These are phyloP conservation scores for Atkinsonella hypoxylon DNA, from an alignment of 2,329 filamentous ascomycete species.

Conservation along the genomic window DNA sequence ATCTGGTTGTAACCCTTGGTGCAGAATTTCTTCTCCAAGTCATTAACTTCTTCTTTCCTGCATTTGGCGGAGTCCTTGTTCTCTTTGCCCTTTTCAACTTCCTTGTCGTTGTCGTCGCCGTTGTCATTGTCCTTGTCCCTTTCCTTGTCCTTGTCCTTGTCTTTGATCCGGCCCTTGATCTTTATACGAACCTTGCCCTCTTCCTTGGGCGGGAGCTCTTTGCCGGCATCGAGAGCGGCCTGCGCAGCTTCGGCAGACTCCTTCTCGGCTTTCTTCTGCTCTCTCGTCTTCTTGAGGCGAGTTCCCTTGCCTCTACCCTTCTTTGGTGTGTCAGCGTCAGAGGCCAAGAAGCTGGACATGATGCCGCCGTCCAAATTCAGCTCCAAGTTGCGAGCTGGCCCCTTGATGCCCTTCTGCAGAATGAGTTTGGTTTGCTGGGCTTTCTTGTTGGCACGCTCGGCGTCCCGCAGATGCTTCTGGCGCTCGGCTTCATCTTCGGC, in stretches of 20 bases:
- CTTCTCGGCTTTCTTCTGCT: slow-evolving; percentile 72
- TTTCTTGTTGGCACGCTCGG: slow-evolving; percentile 85
- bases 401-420: slow-evolving; percentile 77
- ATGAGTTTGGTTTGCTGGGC: slow-evolving; percentile 81
- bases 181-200: slow-evolving; percentile 52
- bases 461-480: slow-evolving; percentile 69
- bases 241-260: slow-evolving; percentile 79
- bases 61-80: slow-evolving; percentile 38
- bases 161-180: slow-evolving; percentile 40
- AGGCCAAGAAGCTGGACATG: slow-evolving; percentile 72
- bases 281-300: slow-evolving; percentile 82
- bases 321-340: slow-evolving; percentile 42
- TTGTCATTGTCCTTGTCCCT: slow-evolving; percentile 28
- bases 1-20: slow-evolving; percentile 95
- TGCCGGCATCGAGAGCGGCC: slow-evolving; percentile 66
- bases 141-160: slow-evolving; percentile 29
- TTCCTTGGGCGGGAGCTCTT: slow-evolving; percentile 51
- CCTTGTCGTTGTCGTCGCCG: slow-evolving; percentile 39
- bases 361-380: slow-evolving; percentile 75
- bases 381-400: slow-evolving; percentile 56
- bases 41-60: slow-evolving; percentile 36
- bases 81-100: slow-evolving; percentile 28
- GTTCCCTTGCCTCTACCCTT: slow-evolving; percentile 47
- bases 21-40: slow-evolving; percentile 56
- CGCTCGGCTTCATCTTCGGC: slow-evolving; percentile 75